Percentiles rank a stretch among this genome's conserved stretches.
phyloP scores from a whole-genome alignment of 768 basidiomycete genomes.

The Jaapia argillacea region DNA sequence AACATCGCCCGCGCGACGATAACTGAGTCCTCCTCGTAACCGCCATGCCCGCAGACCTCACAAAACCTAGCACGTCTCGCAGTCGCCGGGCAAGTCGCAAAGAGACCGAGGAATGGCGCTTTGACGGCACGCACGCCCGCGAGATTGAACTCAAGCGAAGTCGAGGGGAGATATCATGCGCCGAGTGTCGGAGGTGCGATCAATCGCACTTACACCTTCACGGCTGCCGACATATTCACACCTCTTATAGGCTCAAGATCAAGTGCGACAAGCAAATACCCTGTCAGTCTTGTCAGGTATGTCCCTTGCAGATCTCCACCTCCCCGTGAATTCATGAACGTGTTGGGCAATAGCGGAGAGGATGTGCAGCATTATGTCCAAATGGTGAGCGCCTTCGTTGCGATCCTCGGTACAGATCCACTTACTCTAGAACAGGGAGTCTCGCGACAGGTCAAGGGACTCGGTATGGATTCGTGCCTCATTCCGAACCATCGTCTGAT shows the following conservation, averaged over 20 bases:
- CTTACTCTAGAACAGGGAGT: conserved; percentile 33
- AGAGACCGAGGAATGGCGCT: conserved; percentile 39
- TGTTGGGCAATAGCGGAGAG: conserved; percentile 36
- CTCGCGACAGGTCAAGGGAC: conserved; percentile 76
- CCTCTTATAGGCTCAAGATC: conserved; percentile 48
- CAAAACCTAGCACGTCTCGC: conserved; percentile 30
- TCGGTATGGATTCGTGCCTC: conserved; percentile 28
- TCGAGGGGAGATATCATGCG: conserved; percentile 68
- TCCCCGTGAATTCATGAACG: conserved; percentile 4
- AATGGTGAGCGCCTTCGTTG: conserved; percentile 36
- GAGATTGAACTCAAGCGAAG: conserved; percentile 70
- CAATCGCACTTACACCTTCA: conserved; percentile 10
- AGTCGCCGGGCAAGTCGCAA: conserved; percentile 39
- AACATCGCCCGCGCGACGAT: too few species aligned
- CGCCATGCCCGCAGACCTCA: conserved; percentile 52
- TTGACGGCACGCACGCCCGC: conserved; percentile 43
- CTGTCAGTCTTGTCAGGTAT: conserved; percentile 65
- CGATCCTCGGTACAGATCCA: conserved; percentile 10
- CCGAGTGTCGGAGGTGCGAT: conserved; percentile 72
- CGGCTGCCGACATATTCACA: too few species aligned
- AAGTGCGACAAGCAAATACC: conserved; percentile 79
- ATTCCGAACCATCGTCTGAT: conserved; percentile 5
- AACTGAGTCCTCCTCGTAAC: too few species aligned
- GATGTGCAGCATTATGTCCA: conserved; percentile 62
- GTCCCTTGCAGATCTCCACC: conserved; percentile 9